Percentiles rank a stretch among this genome's conserved stretches.
phyloP scores from a whole-genome alignment of 306 rosid genomes.

The Neltuma alba region DNA sequence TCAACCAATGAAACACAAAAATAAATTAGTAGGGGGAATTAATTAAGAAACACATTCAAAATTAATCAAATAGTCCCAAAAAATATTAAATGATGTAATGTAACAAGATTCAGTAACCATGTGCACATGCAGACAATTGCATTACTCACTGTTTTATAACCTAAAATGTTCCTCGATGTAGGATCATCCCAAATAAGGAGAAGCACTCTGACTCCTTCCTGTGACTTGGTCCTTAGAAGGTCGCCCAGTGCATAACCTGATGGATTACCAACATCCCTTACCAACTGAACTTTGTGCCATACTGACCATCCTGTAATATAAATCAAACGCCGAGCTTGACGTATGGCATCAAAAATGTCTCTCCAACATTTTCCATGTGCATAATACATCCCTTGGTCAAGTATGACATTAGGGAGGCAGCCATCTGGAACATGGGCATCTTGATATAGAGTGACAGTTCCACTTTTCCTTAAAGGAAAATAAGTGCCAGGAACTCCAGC shows the following conservation, averaged over 20 bases:
- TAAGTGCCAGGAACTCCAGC: conserved; percentile 91
- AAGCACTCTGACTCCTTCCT: conserved; percentile 96
- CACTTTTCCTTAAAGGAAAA: conserved; percentile 92
- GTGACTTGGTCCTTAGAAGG: conserved; percentile 81
- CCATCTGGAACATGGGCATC: conserved; percentile 95
- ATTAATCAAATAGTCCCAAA: conserved; percentile 8
- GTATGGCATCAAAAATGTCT: conserved; percentile 79
- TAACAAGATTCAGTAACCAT: not conserved
- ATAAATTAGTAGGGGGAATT: not conserved
- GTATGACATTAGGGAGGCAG: conserved; percentile 65
- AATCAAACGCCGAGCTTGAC: conserved; percentile 69
- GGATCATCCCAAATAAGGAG: conserved; percentile 99
- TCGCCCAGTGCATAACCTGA: conserved; percentile 67
- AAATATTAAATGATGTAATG: conserved; percentile 6
- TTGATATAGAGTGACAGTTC: conserved; percentile 85
- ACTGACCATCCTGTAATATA: conserved; percentile 98
- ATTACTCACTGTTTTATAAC: conserved; percentile 75
- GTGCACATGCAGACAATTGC: conserved; percentile 11
- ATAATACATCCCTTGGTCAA: conserved; percentile 65
- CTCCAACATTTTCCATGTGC: conserved; percentile 88
- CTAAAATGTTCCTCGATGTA: conserved; percentile 88
- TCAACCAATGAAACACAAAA: conserved; percentile 9
- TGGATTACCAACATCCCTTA: conserved; percentile 61
- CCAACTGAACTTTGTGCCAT: conserved; percentile 83
- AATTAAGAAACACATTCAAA: not conserved